phyloP scores from a whole-genome alignment of 2,329 filamentous ascomycete species.

The Xylaria sp. region DNA sequence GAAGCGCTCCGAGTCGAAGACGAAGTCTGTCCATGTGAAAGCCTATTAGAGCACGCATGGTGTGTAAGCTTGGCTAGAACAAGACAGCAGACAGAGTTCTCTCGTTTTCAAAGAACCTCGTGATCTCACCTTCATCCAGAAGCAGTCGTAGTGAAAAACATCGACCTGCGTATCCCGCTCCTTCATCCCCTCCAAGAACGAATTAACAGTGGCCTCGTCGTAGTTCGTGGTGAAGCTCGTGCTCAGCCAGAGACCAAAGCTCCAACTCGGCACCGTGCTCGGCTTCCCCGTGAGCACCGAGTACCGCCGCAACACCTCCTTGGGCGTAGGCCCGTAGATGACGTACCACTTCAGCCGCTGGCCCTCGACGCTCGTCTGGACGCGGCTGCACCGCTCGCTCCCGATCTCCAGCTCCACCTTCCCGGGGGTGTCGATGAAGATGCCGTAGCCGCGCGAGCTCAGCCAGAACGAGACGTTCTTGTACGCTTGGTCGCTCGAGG shows the following conservation, averaged over 20 bases:
- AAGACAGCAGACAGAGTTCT: background rate
- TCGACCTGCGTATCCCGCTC: conserved; percentile 72
- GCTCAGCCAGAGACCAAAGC: conserved; percentile 80
- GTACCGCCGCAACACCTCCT: conserved; percentile 76
- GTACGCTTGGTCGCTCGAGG: conserved; percentile 76
- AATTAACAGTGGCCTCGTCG: conserved; percentile 74
- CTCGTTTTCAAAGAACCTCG: too few relatives aligned
- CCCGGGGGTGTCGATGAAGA: conserved; percentile 78
- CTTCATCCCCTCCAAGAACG: conserved; percentile 76
- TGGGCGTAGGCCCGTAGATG: conserved; percentile 76
- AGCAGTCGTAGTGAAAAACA: conserved; percentile 82
- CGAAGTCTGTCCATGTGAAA: conserved; percentile 80
- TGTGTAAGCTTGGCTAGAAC: background rate
- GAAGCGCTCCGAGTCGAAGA: conserved; percentile 75
- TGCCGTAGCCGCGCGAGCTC: conserved; percentile 78
- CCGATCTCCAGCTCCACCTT: conserved; percentile 78
- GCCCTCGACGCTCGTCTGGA: conserved; percentile 75
- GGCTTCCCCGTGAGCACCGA: conserved; percentile 74
- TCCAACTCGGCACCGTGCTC: conserved; percentile 75
- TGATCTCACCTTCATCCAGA: conserved; percentile 71
- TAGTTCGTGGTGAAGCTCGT: conserved; percentile 81
- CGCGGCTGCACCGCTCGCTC: conserved; percentile 76
- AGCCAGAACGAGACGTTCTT: conserved; percentile 79
- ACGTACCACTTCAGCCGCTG: conserved; percentile 80
- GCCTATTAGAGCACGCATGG: conserved; percentile 50